Conservation (phyloP, 2,329 filamentous ascomycete species). For the Pseudogymnoascus sp. region DNA sequence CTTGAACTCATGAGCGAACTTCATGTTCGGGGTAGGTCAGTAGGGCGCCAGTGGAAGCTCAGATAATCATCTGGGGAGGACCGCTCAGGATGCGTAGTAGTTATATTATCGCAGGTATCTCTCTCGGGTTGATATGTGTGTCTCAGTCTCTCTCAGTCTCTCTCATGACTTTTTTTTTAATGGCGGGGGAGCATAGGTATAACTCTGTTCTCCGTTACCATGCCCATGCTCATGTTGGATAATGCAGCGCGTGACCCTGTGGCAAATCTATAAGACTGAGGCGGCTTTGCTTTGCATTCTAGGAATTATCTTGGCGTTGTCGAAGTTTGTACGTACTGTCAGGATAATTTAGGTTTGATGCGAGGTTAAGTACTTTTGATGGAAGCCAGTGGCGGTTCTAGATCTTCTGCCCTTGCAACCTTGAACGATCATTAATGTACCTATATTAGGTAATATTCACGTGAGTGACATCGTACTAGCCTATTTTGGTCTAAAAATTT, state of each 20-base stretch:
- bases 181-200: neutral
- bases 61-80: neutral
- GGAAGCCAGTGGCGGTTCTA: constrained; percentile 7
- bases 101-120: neutral
- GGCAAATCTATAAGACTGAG: neutral
- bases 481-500: neutral
- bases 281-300: neutral
- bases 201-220: neutral
- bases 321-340: neutral
- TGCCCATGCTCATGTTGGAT: constrained; percentile 1
- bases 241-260: neutral
- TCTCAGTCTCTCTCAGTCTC: neutral
- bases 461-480: constrained; percentile 5
- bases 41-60: neutral
- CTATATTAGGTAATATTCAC: constrained; percentile 2
- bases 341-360: constrained; percentile 7
- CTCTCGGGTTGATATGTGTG: neutral
- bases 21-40: constrained; percentile 47
- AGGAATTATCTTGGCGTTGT: neutral
- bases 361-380: constrained; percentile 6
- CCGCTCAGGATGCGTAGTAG: neutral
- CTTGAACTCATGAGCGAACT: constrained; percentile 75
- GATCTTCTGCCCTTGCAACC: constrained; percentile 5
- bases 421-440: constrained; percentile 1
- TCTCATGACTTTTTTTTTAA: neutral